Evolutionary conservation across 768 basidiomycete species (phyloP).

Genomic region (Kwoniella heveanensis): DNA sequence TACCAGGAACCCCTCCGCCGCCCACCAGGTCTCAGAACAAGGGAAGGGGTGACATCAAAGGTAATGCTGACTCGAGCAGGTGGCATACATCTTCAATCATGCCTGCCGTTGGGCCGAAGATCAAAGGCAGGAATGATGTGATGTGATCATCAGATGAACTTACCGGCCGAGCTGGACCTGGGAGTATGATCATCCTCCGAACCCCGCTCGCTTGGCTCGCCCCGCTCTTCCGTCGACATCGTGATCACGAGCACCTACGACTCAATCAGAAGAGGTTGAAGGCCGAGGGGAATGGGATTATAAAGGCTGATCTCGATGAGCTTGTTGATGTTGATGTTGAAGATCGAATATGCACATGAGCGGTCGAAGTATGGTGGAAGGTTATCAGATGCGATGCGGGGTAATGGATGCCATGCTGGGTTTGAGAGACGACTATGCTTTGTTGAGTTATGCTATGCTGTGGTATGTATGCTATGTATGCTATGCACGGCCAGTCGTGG

Average conservation of each 20-base stretch:
- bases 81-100: background rate
- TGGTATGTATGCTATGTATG: background rate
- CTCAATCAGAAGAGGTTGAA: background rate
- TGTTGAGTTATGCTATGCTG: background rate
- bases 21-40: background rate
- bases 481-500: background rate
- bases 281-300: background rate
- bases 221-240: background rate
- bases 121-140: background rate
- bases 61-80: background rate
- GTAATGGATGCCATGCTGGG: background rate
- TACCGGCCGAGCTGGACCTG: slow-evolving; percentile 1
- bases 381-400: background rate
- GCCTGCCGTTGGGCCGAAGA: background rate
- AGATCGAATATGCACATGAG: slow-evolving; percentile 2
- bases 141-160: background rate
- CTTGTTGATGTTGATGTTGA: background rate
- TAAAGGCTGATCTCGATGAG: background rate
- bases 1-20: too few relatives aligned
- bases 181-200: slow-evolving; percentile 1
- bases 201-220: too few relatives aligned
- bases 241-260: background rate
- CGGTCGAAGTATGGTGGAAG: background rate
- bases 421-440: background rate
- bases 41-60: background rate